Conservation (phyloP, 139 green algal species). For the Chlorella sp. region DNA sequence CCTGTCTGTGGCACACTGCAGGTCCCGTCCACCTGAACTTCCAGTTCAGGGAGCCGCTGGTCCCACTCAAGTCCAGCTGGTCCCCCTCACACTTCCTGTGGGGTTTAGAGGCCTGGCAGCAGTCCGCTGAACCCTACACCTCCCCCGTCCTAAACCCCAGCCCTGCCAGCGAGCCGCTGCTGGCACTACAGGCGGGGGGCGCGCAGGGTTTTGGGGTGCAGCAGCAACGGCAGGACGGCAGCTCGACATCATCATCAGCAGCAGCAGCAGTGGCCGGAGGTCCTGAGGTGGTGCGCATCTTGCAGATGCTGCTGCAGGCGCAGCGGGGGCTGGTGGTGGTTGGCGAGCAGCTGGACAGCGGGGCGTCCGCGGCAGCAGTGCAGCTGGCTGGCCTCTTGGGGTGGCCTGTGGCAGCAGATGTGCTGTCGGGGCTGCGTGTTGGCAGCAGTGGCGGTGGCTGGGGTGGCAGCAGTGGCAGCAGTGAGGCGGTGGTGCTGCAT, state of each 20-base stretch:
- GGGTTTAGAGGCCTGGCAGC: conserved; percentile 61
- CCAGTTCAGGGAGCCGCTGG: conserved; percentile 90
- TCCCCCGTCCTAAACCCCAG: no score
- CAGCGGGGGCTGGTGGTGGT: conserved; percentile 74
- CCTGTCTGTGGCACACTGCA: no score
- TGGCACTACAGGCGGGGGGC: no score
- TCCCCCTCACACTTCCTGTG: conserved; percentile 29
- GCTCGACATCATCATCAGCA: no score
- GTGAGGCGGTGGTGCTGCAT: conserved; percentile 35
- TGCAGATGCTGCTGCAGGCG: not conserved
- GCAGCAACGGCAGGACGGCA: no score
- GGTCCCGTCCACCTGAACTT: conserved; percentile 96
- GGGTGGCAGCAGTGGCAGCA: not conserved
- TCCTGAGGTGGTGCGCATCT: not conserved
- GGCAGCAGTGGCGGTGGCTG: no score
- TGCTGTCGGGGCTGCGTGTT: conserved; percentile 75
- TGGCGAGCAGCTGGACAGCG: conserved; percentile 47
- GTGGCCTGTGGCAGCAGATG: conserved; percentile 85
- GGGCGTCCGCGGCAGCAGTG: conserved; percentile 51
- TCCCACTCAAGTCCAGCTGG: conserved; percentile 38
- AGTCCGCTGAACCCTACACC: not conserved
- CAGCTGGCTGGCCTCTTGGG: conserved; percentile 50
- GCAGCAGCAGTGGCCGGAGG: no score
- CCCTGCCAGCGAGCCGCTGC: no score
- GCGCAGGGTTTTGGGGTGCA: no score